phyloP scores from a whole-genome alignment of 805 yeast species.

The Candida ficus region DNA sequence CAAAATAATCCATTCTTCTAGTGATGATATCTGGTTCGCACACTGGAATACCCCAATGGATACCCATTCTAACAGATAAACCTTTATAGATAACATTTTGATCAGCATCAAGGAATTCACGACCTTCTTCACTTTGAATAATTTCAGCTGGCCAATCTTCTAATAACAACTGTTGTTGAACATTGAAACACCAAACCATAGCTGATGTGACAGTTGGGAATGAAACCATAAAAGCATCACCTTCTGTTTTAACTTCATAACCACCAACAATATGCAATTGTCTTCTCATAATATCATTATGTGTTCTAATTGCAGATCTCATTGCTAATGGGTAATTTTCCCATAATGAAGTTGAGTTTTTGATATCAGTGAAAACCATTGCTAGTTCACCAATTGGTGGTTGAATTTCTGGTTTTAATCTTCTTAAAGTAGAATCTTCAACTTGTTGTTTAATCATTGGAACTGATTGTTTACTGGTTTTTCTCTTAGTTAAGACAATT shows the following conservation, averaged over 20 bases:
- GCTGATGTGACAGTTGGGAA: slow-evolving; percentile 92
- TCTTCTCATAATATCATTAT: slow-evolving; percentile 90
- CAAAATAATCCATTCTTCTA: slow-evolving; percentile 96
- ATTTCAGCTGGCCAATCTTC: slow-evolving; percentile 98
- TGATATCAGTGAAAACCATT: slow-evolving; percentile 95
- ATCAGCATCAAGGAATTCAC: slow-evolving; percentile 62
- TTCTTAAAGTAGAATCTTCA: slow-evolving; percentile 76
- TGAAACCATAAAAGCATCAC: slow-evolving; percentile 98
- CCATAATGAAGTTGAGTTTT: slow-evolving; percentile 91
- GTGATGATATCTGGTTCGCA: slow-evolving; percentile 94
- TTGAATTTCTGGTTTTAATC: slow-evolving; percentile 82
- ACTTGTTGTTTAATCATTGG: slow-evolving; percentile 42
- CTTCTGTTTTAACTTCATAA: slow-evolving; percentile 97
- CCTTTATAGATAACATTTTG: slow-evolving; percentile 72
- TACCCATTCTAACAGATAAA: slow-evolving; percentile 94
- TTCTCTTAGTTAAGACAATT: slow-evolving; percentile 68
- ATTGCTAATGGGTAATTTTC: slow-evolving; percentile 88
- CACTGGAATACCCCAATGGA: slow-evolving; percentile 97
- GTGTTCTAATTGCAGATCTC: slow-evolving; percentile 95
- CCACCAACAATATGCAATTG: slow-evolving; percentile 92
- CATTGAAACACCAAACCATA: slow-evolving; percentile 88
- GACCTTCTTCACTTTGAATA: slow-evolving; percentile 76
- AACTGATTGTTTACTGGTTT: slow-evolving; percentile 32
- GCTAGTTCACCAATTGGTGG: slow-evolving; percentile 96
- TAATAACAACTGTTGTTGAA: slow-evolving; percentile 73